Conservation (phyloP, 441 rosid species). For the Gossypium lobatum region DNA sequence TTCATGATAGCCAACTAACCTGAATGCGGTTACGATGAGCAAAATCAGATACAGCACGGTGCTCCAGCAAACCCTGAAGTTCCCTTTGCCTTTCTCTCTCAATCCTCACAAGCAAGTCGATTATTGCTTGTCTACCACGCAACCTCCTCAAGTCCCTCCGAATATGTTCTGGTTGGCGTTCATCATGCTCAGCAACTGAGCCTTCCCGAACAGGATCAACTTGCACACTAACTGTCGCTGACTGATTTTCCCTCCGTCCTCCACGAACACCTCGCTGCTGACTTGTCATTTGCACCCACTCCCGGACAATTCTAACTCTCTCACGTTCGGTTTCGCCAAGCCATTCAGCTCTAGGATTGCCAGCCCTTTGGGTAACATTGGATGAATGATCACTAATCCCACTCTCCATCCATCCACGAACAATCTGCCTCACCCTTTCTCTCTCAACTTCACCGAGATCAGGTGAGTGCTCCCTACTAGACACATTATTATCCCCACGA, state of each 20-base stretch:
- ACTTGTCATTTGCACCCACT: constrained; percentile 83
- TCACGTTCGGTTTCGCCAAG: constrained; percentile 97
- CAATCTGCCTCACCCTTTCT: constrained; percentile 91
- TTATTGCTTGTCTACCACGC: constrained; percentile 88
- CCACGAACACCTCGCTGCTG: constrained; percentile 74
- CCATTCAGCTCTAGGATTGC: constrained; percentile 76
- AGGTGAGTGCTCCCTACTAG: constrained; percentile 89
- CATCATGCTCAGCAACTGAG: constrained; percentile 48
- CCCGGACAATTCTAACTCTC: constrained; percentile 93
- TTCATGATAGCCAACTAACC: constrained; percentile 36
- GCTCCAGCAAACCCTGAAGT: constrained; percentile 82
- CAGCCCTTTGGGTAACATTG: constrained; percentile 48
- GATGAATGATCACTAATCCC: constrained; percentile 63
- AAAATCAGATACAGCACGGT: constrained; percentile 92
- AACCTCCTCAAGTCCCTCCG: constrained; percentile 74
- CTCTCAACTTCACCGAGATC: constrained; percentile 91
- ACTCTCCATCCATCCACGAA: constrained; percentile 87
- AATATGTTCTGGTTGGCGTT: constrained; percentile 62
- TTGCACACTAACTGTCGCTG: constrained; percentile 39
- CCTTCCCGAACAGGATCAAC: constrained; percentile 51
- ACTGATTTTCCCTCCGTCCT: constrained; percentile 53
- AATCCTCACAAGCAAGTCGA: constrained; percentile 78
- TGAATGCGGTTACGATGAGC: constrained; percentile 89
- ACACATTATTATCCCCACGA: constrained; percentile 40
- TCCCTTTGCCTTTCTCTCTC: constrained; percentile 91